Conservation (phyloP, 495 filamentous ascomycete genomes). For the Hyaloscypha bicolor region DNA sequence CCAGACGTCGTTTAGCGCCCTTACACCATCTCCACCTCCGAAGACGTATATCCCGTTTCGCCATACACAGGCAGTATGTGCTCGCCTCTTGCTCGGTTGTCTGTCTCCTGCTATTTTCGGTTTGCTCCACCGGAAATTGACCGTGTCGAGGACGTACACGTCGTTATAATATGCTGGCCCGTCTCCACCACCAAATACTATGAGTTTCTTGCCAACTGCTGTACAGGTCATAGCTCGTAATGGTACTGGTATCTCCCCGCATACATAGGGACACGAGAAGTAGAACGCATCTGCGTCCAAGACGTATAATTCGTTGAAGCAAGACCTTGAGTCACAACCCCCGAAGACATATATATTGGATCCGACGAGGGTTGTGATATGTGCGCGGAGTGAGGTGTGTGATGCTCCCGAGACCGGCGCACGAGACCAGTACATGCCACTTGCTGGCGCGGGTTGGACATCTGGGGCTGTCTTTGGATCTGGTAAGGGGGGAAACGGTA, state of each 20-base stretch:
- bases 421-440: slow-evolving; percentile 70
- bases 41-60: slow-evolving; percentile 70
- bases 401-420: slow-evolving; percentile 57
- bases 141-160: slow-evolving; percentile 67
- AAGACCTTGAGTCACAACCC: slow-evolving; percentile 63
- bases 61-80: slow-evolving; percentile 67
- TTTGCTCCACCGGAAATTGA: slow-evolving; percentile 61
- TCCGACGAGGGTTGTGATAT: slow-evolving; percentile 63
- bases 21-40: slow-evolving; percentile 65
- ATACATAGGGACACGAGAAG: slow-evolving; percentile 59
- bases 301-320: slow-evolving; percentile 68
- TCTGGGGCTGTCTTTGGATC: slow-evolving; percentile 58
- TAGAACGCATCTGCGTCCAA: slow-evolving; percentile 67
- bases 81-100: slow-evolving; percentile 56
- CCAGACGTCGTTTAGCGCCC: slow-evolving; percentile 69
- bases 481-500: slow-evolving; percentile 55
- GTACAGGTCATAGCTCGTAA: slow-evolving; percentile 69
- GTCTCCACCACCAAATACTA: slow-evolving; percentile 67
- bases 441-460: slow-evolving; percentile 61
- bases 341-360: slow-evolving; percentile 66
- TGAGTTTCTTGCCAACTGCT: slow-evolving; percentile 64
- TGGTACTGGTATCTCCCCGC: slow-evolving; percentile 62
- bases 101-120: slow-evolving; percentile 55
- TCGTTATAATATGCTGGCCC: slow-evolving; percentile 70
- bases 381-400: slow-evolving; percentile 60